Conservation (phyloP, 2,329 filamentous ascomycete species). For the Madurella mycetomatis region DNA sequence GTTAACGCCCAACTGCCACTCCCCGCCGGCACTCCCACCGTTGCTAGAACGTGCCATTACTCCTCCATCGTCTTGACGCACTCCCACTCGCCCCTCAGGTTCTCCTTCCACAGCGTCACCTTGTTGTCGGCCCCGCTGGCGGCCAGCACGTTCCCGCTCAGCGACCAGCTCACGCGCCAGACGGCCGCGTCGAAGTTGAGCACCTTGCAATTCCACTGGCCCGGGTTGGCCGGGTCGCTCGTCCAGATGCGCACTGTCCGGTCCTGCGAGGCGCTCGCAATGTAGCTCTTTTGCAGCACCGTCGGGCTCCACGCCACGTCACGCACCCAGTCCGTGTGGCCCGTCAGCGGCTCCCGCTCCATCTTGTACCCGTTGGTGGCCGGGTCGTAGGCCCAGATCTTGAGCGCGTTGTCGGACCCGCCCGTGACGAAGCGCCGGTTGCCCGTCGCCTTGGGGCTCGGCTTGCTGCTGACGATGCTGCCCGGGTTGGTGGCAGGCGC, state of each 20-base stretch:
- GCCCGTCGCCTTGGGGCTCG: slow-evolving; percentile 54
- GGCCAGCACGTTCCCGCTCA: slow-evolving; percentile 93
- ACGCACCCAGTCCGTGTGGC: slow-evolving; percentile 94
- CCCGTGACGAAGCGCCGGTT: slow-evolving; percentile 88
- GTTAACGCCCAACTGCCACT: slow-evolving; percentile 3
- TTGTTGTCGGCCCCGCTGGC: slow-evolving; percentile 94
- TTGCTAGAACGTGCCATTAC: slow-evolving; percentile 37
- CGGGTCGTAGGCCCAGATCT: slow-evolving; percentile 81
- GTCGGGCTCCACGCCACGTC: slow-evolving; percentile 97
- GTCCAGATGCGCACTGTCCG: slow-evolving; percentile 99
- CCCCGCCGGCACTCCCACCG: background rate
- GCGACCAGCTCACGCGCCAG: slow-evolving; percentile 96
- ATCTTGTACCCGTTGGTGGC: slow-evolving; percentile 58
- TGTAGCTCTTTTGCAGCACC: slow-evolving; percentile 92
- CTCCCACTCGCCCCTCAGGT: slow-evolving; percentile 93
- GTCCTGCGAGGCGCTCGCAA: slow-evolving; percentile 91
- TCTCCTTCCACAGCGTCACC: slow-evolving; percentile 98
- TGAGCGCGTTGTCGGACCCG: slow-evolving; percentile 87
- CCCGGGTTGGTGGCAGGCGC: slow-evolving; percentile 81
- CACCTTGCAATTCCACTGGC: slow-evolving; percentile 79
- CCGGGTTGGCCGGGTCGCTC: slow-evolving; percentile 59
- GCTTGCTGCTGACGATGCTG: slow-evolving; percentile 71
- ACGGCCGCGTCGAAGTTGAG: slow-evolving; percentile 84
- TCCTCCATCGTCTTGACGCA: slow-evolving; percentile 95
- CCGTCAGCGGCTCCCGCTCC: slow-evolving; percentile 62